A percentile compares a stretch with the other conserved stretches of the same genome.
These are phyloP conservation scores for Cyclostephanos tholiformis DNA, from an alignment of 108 stramenopile species.

Conservation along the genomic window DNA sequence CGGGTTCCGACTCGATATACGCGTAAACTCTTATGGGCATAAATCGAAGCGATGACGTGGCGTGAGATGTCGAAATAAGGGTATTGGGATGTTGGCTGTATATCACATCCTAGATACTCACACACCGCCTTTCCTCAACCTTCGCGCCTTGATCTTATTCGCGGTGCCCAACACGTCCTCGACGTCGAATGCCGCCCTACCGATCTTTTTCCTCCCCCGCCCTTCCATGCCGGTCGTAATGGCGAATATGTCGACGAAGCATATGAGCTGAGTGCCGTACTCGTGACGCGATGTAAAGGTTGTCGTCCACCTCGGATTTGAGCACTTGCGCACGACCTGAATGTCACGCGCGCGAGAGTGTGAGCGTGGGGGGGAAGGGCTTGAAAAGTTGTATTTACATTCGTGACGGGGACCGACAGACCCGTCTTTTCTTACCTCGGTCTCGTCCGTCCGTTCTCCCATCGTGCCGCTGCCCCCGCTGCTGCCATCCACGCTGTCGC, in stretches of 20 bases:
- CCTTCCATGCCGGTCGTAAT: conserved; percentile 7
- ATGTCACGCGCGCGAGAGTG: neutral
- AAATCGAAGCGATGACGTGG: neutral
- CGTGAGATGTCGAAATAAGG: neutral
- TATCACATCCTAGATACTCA: conserved; percentile 5
- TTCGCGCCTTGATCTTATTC: conserved; percentile 10
- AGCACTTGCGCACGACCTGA: conserved; percentile 30
- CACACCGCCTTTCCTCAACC: conserved; percentile 28
- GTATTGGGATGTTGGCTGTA: neutral
- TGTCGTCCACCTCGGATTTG: conserved; percentile 26
- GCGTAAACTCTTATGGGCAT: conserved; percentile 12
- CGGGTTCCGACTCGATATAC: conserved; percentile 21
- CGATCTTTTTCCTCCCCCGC: conserved; percentile 15
- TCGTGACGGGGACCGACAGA: too few relatives aligned
- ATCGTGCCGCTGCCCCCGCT: too few relatives aligned
- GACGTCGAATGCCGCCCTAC: conserved; percentile 30
- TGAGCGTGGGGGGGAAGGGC: too few relatives aligned
- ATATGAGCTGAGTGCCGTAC: conserved; percentile 29
- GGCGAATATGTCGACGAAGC: conserved; percentile 34
- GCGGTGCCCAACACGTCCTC: conserved; percentile 25
- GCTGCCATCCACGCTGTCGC: neutral
- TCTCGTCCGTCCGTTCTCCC: neutral
- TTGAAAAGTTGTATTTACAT: too few relatives aligned
- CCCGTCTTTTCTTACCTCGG: neutral
- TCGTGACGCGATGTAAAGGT: conserved; percentile 26